Base-by-base conservation (phyloP, 352 stramenopile genomes). In the Thalassiosira livingstoniorum region DNA sequence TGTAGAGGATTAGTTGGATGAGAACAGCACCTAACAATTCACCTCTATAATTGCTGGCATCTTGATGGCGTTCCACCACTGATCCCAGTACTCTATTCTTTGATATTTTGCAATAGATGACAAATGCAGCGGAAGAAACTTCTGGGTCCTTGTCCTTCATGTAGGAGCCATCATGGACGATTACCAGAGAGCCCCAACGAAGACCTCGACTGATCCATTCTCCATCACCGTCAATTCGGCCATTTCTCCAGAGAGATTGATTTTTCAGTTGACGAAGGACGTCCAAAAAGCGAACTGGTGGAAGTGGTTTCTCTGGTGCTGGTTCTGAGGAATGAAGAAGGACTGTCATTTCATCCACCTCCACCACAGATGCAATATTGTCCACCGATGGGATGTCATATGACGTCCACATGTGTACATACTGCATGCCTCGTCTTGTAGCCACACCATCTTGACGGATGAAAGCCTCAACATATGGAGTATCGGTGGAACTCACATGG, bases 81-180 rank as follows among this genome's bases (percentile, higher is more conserved):
- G 58, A 53, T 7, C 29, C 23, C 2, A 3, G 70, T 25, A 31
- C 47, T 5, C 2, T 25, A 1, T 32, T 11, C 1, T 34, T 4
- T 54, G 47, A 53, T 3, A 1, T 11, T 1, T 13, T 54, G 27
- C 68, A 83, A 25, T 65, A 57, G 0, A 78, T 53, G 11, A 79
- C 42, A 10, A 62, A 47, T 2, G 35, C 76, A 35, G 76, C 68
- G 0, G 67, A 74, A 23, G 60, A 70, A 0, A 71, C 7, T 2
- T 25, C 10, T 18, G 25, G 0, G 10, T 65, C 37, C 0, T 69
- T 1, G 13, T 78, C 18, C 25, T 47, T 25, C 61, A 71, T 83
- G 43, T 70, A 83, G n/a, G 76, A 83, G 0, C 67, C 66, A 60
- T 83, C 76, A 45, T 78, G 76, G 10, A 69, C 61, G 21, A 78